Evolutionary conservation across 352 stramenopile species (phyloP).

Genomic region (Sclerospora graminicola): DNA sequence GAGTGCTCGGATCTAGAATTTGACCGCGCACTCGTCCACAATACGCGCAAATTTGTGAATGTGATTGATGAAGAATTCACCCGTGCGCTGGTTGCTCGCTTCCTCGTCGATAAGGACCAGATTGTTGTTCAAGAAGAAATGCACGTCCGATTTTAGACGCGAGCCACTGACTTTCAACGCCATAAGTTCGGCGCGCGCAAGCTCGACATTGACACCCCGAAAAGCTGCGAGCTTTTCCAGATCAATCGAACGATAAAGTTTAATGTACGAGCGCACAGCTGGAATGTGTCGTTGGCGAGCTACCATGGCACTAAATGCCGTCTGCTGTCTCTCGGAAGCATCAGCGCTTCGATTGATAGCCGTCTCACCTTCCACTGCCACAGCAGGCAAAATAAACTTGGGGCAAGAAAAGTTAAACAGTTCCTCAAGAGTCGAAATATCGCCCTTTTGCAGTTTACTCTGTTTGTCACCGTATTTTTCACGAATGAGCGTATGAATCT

Average conservation of each 20-base stretch:
- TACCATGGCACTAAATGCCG: constrained; percentile 88
- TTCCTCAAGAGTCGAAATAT: constrained; percentile 73
- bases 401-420: constrained; percentile 90
- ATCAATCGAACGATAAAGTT: constrained; percentile 94
- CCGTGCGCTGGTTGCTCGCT: constrained; percentile 73
- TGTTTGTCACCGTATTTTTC: constrained; percentile 94
- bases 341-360: constrained; percentile 49
- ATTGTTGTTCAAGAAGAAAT: constrained; percentile 73
- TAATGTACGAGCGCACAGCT: constrained; percentile 92
- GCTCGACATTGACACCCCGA: constrained; percentile 63
- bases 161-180: constrained; percentile 61
- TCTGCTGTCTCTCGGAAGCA: constrained; percentile 63
- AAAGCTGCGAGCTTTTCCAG: constrained; percentile 92
- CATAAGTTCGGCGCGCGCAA: constrained; percentile 68
- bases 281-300: constrained; percentile 76
- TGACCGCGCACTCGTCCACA: constrained; percentile 69
- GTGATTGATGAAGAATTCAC: constrained; percentile 87
- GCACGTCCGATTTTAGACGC: constrained; percentile 63
- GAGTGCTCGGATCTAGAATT: constrained; percentile 38
- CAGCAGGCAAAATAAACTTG: constrained; percentile 91
- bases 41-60: constrained; percentile 83
- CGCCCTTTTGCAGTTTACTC: constrained; percentile 72
- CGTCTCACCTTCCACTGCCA: constrained; percentile 42
- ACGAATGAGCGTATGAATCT: constrained; percentile 82
- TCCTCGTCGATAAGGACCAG: constrained; percentile 81